Base-by-base conservation (phyloP, 1,284 basidiomycete genomes). In the Vanrija sp. region DNA sequence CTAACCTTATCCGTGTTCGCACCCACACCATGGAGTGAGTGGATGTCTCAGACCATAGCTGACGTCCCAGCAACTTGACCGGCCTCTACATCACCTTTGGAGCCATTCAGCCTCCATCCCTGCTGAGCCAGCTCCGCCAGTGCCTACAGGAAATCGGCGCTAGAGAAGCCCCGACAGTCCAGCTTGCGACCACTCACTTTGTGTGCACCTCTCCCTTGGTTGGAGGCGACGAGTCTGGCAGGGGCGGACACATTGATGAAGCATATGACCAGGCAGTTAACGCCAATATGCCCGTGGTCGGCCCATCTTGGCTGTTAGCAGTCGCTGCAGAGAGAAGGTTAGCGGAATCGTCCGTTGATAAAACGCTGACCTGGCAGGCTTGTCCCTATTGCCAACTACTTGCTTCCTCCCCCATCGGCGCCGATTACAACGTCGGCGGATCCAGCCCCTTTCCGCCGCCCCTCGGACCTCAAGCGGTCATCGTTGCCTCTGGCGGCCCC, bases 111-210 rank as follows among this genome's bases (percentile, higher is more conserved):
- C 91, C 94, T 61, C 76, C 82, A 2, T 81, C 84, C 0, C 72
- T 92, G 54, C 79, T 93, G 50, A 86, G 88, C 66, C 85, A 91
- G 57, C 84, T 86, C 42, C 90, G 89, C 71, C 72, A 83, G 52
- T 89, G 89, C 9, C 74, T 97, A 49, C 71, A 81, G 44, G 86
- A 89, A 64, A 94, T 97, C 86, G 82, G 82, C 21, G 93, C 89
- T 0, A 87, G 87, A 61, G 91, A 87, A 85, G 89, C 86, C 64
- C 88, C 94, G 62, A 87, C 86, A 65, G 93, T 99, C 25, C 90
- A 94, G 77, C 93, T 98, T 55, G 93, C 96, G 68, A 96, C 93
- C 6, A 95, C 92, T 0, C 93, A 97, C 74, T 96, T 95, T 65
- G 91, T 96, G 38, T 95, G 92, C 70, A 94, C 91, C 3, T 91